Evolutionary conservation across 2,329 filamentous ascomycete genomes (phyloP), one percentile per base, ranked within the genome.

Genomic region (Phyllosticta citrichinensis): DNA sequence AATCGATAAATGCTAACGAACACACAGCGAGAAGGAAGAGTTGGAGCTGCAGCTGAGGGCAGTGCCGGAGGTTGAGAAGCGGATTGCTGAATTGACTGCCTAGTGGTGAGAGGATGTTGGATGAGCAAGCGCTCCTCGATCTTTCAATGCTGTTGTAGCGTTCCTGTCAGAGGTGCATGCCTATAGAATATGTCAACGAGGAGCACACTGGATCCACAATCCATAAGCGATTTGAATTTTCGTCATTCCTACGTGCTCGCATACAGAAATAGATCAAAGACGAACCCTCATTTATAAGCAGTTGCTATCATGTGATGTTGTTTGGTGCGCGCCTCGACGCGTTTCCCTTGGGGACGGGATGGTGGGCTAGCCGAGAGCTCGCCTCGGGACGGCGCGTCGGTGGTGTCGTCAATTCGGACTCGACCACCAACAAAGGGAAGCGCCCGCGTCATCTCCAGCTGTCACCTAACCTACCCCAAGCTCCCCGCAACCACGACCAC

Each of bases 31-130:
- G 80, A 95, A 89, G 74, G 94, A 99, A 71, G 93, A 97, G 66
- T 80, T 97, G 52, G 93, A 97, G 63, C 79, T 96, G 56, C 83
- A 90, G 72, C 76, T 99, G 57, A 81, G 94, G 63, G 87, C 91
- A 64, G 88, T 97, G 9, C 91, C 91, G 0, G 93, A 96, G 69
- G 82, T 96, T 65, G 87, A 97, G 80, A 86, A 87, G 72, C 82
- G 94, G 60, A 86, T 97, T 70, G 84, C 81, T 17, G 93, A 97
- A 76, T 76, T 97, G 73, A 89, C 68, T 20, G 69, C 70, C 40
- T 61, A 54, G 56, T 25, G 19, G 6, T 35, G 50, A 22, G 2
- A 5, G 3, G 17, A n/a, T 5, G 40, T 47, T 47, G 40, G 17
- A n/a, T 4, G 14, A 17, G 30, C 35, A 22, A 24, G 10, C 20